Evolutionary conservation across 176 grass and related monocot genomes (phyloP), one percentile per base, ranked within the genome.

Genomic region (Avena eriantha): DNA sequence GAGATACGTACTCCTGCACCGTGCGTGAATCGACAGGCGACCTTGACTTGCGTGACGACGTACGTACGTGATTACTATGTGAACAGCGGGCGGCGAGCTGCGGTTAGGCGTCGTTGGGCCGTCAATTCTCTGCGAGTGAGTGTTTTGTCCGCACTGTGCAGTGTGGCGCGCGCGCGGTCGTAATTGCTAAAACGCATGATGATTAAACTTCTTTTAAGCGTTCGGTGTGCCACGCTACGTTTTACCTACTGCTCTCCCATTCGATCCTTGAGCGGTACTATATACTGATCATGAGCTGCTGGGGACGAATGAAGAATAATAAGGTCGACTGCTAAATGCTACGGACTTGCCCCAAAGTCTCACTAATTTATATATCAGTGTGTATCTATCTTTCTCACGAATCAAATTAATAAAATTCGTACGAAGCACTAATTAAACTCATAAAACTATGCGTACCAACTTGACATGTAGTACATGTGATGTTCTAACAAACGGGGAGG

Each of bases 191-290:
- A 53, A 5, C 13, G 21, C 57, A 54, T 12, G 17, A 46, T 72
- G 12, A 53, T 69, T 21, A 10, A 4, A 15, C 45, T 10, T 15
- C 19, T n/a, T 15, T 67, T 8, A 10, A 17, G 58, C 17, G 76
- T 88, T 88, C 9, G 89, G 68, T 87, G 80, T 17, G 3, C 41
- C 84, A 63, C 53, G 31, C 23, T 81, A 87, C 76, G 81, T 85
- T 81, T 81, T 17, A 82, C 82, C 86, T 78, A 85, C 90, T 14
- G n/a, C 39, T 41, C 39, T 41, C 39, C 39, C 5, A 41, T 41
- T 41, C 39, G 6, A 41, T 41, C 39, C 6, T 41, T 7, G 7
- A 41, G 6, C 39, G 39, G 39, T 8, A 41, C 39, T 5, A 41
- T 5, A 41, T 41, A 41, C 39, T 7, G 39, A 41, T 39, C 35